A percentile compares a stretch with the other conserved stretches of the same genome.
Conservation (phyloP, 2,329 filamentous ascomycete species). For the Fusarium sublunatum region DNA sequence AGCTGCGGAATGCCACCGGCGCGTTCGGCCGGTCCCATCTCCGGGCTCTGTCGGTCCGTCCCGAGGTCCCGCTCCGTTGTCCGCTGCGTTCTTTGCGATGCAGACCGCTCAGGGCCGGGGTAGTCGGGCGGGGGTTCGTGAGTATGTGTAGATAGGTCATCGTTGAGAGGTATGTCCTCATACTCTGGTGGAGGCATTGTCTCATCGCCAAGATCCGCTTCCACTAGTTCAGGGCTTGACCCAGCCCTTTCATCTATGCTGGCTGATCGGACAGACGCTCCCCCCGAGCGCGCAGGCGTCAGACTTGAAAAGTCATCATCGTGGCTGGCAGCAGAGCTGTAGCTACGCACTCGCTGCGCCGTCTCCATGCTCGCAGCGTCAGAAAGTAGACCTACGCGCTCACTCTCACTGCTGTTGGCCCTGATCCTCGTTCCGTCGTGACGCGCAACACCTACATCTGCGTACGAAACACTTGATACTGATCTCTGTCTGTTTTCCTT, state of each 20-base stretch:
- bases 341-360: slow-evolving; percentile 51
- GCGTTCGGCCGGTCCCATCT: slow-evolving; percentile 26
- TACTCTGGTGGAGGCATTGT: slow-evolving; percentile 67
- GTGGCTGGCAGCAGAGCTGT: slow-evolving; percentile 67
- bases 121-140: slow-evolving; percentile 66
- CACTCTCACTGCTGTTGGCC: slow-evolving; percentile 78
- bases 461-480: slow-evolving; percentile 81
- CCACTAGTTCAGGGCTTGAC: slow-evolving; percentile 64
- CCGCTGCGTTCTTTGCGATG: slow-evolving; percentile 44
- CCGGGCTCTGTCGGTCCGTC: slow-evolving; percentile 19
- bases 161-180: slow-evolving; percentile 60
- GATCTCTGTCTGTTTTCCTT: slow-evolving; percentile 72
- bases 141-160: slow-evolving; percentile 54
- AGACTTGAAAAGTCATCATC: slow-evolving; percentile 59
- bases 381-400: slow-evolving; percentile 76
- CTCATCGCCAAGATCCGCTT: slow-evolving; percentile 61
- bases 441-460: slow-evolving; percentile 77
- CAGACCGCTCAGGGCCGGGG: slow-evolving; percentile 52
- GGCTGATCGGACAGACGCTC: slow-evolving; percentile 58
- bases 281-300: slow-evolving; percentile 52
- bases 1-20: slow-evolving; percentile 59
- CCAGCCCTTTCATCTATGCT: slow-evolving; percentile 55
- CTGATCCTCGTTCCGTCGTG: slow-evolving; percentile 82
- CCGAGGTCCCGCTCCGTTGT: slow-evolving; percentile 37
- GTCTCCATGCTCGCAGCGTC: slow-evolving; percentile 73